These are phyloP conservation scores for Excoecaria cochinchinensis DNA, from an alignment of 345 rosid species.

Conservation along the genomic window DNA sequence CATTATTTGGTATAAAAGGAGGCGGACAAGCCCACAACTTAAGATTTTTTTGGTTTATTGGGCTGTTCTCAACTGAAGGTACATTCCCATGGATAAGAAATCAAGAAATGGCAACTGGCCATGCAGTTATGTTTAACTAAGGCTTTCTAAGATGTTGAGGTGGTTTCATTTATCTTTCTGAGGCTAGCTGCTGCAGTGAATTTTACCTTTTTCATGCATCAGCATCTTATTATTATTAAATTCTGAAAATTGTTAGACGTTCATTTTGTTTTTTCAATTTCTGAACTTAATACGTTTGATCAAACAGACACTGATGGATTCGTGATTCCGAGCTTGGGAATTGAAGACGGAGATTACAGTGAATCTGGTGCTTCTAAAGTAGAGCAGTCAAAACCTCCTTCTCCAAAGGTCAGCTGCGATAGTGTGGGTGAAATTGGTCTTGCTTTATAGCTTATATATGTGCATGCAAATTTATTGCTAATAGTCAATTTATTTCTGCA, in stretches of 20 bases:
- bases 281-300: slow-evolving; percentile 12
- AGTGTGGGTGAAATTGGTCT: neutral
- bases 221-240: neutral
- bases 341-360: slow-evolving; percentile 37
- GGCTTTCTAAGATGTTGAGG: neutral
- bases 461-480: neutral
- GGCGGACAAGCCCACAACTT: neutral
- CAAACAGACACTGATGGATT: slow-evolving; percentile 88
- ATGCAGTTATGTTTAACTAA: neutral
- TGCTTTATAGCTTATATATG: neutral
- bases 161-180: neutral
- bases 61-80: neutral
- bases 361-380: slow-evolving; percentile 38
- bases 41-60: neutral
- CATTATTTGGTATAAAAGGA: neutral
- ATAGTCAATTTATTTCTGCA: neutral
- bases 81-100: neutral
- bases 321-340: slow-evolving; percentile 93
- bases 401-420: slow-evolving; percentile 53
- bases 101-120: neutral
- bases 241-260: neutral
- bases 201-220: neutral
- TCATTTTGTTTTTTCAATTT: neutral
- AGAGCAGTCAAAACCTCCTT: slow-evolving; percentile 48
- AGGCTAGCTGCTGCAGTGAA: no score